These are phyloP conservation scores for Suhomyces taliae DNA, from an alignment of 1,139 yeast species.

Conservation along the genomic window DNA sequence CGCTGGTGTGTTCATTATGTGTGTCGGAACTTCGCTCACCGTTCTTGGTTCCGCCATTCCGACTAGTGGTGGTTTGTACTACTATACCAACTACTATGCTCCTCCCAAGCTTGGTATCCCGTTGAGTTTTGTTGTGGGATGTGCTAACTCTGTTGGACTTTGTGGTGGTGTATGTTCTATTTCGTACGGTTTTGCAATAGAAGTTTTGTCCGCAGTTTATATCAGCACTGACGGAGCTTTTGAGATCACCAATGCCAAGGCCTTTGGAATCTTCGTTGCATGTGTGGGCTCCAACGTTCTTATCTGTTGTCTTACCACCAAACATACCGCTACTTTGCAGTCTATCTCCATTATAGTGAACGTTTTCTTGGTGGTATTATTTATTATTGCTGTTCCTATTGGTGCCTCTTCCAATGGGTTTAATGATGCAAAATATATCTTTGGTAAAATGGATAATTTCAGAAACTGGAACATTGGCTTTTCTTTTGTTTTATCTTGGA, in stretches of 20 bases:
- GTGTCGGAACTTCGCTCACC: constrained; percentile 63
- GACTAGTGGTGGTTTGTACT: constrained; percentile 55
- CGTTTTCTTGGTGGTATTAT: constrained; percentile 53
- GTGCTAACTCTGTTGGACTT: constrained; percentile 37
- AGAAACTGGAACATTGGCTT: constrained; percentile 66
- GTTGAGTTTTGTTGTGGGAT: constrained; percentile 35
- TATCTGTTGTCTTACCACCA: constrained; percentile 33
- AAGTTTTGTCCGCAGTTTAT: constrained; percentile 36
- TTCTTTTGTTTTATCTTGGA: constrained; percentile 37
- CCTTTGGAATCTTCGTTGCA: constrained; percentile 41
- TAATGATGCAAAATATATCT: constrained; percentile 39
- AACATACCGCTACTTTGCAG: constrained; percentile 56
- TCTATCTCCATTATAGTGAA: constrained; percentile 58
- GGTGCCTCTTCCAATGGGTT: constrained; percentile 42
- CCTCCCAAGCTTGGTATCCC: constrained; percentile 35
- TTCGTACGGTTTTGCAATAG: constrained; percentile 39
- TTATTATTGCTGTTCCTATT: constrained; percentile 67
- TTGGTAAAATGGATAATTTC: constrained; percentile 55
- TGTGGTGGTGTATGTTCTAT: constrained; percentile 41
- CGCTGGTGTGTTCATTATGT: constrained; percentile 56
- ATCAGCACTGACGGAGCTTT: constrained; percentile 34
- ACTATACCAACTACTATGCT: constrained; percentile 47
- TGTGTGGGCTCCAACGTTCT: constrained; percentile 28
- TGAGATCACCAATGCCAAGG: constrained; percentile 29
- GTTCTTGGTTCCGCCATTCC: constrained; percentile 70